A percentile compares a stretch with the other conserved stretches of the same genome.
Evolutionary conservation across 345 rosid genomes (phyloP).

Genomic region (Litchi chinensis): DNA sequence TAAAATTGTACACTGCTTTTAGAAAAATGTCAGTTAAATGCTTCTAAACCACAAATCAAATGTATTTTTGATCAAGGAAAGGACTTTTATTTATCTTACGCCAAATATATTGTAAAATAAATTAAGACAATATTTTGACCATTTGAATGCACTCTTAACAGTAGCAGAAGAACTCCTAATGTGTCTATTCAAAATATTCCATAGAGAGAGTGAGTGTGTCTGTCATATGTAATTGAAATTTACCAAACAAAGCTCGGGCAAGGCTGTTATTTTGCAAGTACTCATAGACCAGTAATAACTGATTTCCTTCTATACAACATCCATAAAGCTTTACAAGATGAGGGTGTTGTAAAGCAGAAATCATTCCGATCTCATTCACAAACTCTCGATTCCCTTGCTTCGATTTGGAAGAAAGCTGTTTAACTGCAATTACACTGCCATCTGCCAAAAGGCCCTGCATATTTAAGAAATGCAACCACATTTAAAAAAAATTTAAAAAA

Average conservation of each 20-base stretch:
- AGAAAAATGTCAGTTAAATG: too few relatives aligned
- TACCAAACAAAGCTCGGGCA: conserved; percentile 64
- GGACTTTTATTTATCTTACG: too few relatives aligned
- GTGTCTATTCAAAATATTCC: too few relatives aligned
- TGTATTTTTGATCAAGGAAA: too few relatives aligned
- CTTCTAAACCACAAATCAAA: too few relatives aligned
- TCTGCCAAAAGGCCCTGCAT: conserved; percentile 54
- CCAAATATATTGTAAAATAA: too few relatives aligned
- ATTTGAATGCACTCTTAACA: background rate
- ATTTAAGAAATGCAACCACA: conserved; percentile 4
- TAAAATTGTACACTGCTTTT: too few relatives aligned
- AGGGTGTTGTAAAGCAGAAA: conserved; percentile 62
- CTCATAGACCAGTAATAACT: conserved; percentile 64
- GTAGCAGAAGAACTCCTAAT: background rate
- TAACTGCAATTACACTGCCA: conserved; percentile 61
- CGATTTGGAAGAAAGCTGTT: conserved; percentile 69
- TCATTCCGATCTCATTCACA: conserved; percentile 61
- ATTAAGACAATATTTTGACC: too few relatives aligned
- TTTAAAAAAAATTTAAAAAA: background rate
- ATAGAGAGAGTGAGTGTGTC: background rate
- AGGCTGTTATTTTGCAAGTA: conserved; percentile 77
- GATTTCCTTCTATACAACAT: conserved; percentile 66
- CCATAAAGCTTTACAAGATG: conserved; percentile 69
- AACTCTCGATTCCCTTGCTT: conserved; percentile 73
- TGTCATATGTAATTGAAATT: background rate